Base-by-base conservation (phyloP, 2,329 filamentous ascomycete species). In the Acrodontium crateriforme region DNA sequence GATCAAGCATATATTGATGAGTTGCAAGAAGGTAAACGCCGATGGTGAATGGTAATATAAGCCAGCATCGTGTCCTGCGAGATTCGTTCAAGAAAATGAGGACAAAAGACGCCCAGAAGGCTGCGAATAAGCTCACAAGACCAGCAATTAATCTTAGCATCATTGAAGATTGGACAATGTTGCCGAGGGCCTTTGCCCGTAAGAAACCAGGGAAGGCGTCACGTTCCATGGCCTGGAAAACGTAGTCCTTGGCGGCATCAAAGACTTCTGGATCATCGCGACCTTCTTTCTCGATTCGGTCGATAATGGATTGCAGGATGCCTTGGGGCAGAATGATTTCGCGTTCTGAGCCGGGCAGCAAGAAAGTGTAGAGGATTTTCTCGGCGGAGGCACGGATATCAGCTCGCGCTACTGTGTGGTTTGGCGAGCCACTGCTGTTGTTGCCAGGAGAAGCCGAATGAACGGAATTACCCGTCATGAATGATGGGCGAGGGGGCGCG, bases 141-240 rank as follows among this genome's bases (percentile, higher is more conserved):
- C 87, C 89, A 41, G 93, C 53, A 24, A 92, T 83, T 28, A 95
- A 63, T 29, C 89, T 71, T 42, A 91, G 67, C 49, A 95, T 73
- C 41, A 92, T 76, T 25, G 83, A 92, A 10, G 87, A 74, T 3
- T 87, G 89, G 16, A 98, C 87, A 9, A 98, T 68, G 49, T 98
- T 98, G 35, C 91, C 91, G 14, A 98, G 66, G 3, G 89, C 89
- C 60, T 95, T 95, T 59, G 83, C 82, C 49, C 87, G 72, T 34
- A 98, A 66, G 58, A 98, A 98, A 1, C 87, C 87, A 1, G 91
- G 89, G 52, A 93, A 98, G n/a, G 91, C 89, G 59, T 98, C 89
- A 31, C 91, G 74, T 59, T 98, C 91, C 89, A 98, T 98, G 18
- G 91, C 91, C 58, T 98, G 91, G 56, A 95, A 98, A 37, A 95